These are phyloP conservation scores for Calycina herbarum DNA, from an alignment of 2,329 filamentous ascomycete genomes.

Conservation along the genomic window DNA sequence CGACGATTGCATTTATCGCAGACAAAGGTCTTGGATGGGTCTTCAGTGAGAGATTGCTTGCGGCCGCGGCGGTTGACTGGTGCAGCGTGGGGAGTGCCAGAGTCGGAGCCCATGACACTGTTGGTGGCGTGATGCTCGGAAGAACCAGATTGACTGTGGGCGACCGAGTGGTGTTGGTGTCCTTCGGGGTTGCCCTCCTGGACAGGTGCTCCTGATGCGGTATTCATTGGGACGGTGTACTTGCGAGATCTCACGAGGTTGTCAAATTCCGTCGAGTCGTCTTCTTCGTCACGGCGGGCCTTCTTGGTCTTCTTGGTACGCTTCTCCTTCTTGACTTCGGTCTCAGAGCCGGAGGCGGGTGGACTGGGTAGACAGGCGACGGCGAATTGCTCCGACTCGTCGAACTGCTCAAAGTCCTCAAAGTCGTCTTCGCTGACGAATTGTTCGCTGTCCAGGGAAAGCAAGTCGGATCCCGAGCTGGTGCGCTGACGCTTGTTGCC, in stretches of 20 bases:
- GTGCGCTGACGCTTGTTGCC: slow-evolving; percentile 65
- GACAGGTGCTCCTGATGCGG: slow-evolving; percentile 31
- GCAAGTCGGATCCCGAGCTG: slow-evolving; percentile 66
- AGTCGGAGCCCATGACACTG: slow-evolving; percentile 43
- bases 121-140: slow-evolving; percentile 42
- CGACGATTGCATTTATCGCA: slow-evolving; percentile 95
- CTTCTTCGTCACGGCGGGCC: slow-evolving; percentile 34
- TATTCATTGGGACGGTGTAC: slow-evolving; percentile 38
- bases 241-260: slow-evolving; percentile 38
- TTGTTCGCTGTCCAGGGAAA: slow-evolving; percentile 72
- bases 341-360: slow-evolving; percentile 51
- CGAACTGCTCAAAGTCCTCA: slow-evolving; percentile 73
- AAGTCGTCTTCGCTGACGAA: slow-evolving; percentile 77
- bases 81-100: slow-evolving; percentile 42
- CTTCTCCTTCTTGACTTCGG: slow-evolving; percentile 55
- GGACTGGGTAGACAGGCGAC: slow-evolving; percentile 64
- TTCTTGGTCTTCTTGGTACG: slow-evolving; percentile 58
- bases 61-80: slow-evolving; percentile 88
- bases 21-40: slow-evolving; percentile 97
- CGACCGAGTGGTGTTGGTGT: slow-evolving; percentile 33
- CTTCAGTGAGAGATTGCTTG: slow-evolving; percentile 97
- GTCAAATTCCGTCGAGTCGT: slow-evolving; percentile 40
- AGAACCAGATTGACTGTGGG: slow-evolving; percentile 45
- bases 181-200: slow-evolving; percentile 33
- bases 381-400: slow-evolving; percentile 63